Evolutionary conservation across 345 rosid species (phyloP).

Genomic region (Barbarea vulgaris): DNA sequence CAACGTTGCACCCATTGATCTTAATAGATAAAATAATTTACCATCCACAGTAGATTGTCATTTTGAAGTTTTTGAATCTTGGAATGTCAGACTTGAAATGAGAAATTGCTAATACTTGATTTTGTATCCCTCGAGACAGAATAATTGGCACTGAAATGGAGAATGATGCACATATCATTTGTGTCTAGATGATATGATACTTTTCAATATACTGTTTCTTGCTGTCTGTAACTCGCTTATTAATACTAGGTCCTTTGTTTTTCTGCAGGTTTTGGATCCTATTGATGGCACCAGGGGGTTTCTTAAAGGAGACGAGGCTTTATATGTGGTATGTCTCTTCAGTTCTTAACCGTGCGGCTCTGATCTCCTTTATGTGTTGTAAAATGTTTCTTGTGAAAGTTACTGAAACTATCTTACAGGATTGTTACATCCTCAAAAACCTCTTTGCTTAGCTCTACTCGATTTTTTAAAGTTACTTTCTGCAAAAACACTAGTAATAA

Average conservation of each 20-base stretch:
- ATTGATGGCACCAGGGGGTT: slow-evolving; percentile 91
- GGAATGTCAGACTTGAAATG: slow-evolving; percentile 2
- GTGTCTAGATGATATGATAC: not conserved
- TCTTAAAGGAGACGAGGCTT: slow-evolving; percentile 69
- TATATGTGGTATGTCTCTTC: slow-evolving; percentile 77
- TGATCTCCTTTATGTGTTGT: not conserved
- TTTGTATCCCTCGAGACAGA: not conserved
- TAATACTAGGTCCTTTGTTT: slow-evolving; percentile 8
- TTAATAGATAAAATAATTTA: not conserved
- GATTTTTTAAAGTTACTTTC: not conserved
- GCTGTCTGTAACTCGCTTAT: not conserved
- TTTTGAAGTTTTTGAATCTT: slow-evolving; percentile 11
- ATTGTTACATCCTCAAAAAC: not conserved
- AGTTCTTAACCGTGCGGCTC: not conserved
- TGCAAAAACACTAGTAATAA: not conserved
- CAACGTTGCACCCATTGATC: not conserved
- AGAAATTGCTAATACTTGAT: not conserved
- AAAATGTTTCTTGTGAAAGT: not conserved
- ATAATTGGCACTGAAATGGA: not conserved
- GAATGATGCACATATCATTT: not conserved
- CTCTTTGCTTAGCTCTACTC: not conserved
- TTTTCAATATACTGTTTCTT: not conserved
- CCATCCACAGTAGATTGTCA: not conserved
- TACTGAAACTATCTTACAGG: not conserved
- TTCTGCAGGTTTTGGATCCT: slow-evolving; percentile 81